A percentile compares a stretch with the other conserved stretches of the same genome.
These are phyloP conservation scores for Hymenoscyphus linearis DNA, from an alignment of 2,329 filamentous ascomycete species.

Conservation along the genomic window DNA sequence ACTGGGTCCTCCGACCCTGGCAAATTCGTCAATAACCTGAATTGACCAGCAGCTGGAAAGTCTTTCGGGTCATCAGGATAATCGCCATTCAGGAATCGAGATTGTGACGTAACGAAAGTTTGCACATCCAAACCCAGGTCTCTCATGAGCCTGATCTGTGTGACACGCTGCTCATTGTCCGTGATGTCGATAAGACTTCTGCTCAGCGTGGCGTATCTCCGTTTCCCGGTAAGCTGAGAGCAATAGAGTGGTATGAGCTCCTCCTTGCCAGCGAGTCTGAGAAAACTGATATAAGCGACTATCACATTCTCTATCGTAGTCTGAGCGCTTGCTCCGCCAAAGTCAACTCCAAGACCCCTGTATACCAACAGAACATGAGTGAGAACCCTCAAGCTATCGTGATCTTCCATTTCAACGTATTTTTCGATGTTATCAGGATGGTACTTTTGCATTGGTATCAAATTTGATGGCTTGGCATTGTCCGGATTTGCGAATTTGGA, in stretches of 20 bases:
- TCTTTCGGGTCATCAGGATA: slow-evolving; percentile 36
- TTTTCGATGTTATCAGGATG: slow-evolving; percentile 37
- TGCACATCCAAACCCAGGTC: slow-evolving; percentile 68
- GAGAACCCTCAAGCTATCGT: slow-evolving; percentile 62
- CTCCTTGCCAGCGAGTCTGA: slow-evolving; percentile 67
- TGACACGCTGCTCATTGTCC: slow-evolving; percentile 57
- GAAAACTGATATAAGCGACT: slow-evolving; percentile 73
- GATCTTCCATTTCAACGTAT: slow-evolving; percentile 51
- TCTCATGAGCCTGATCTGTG: slow-evolving; percentile 69
- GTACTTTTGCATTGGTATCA: slow-evolving; percentile 38
- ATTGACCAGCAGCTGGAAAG: slow-evolving; percentile 40
- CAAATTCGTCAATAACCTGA: slow-evolving; percentile 43
- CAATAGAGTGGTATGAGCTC: slow-evolving; percentile 85
- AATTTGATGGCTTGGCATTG: slow-evolving; percentile 36
- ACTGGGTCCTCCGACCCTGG: slow-evolving; percentile 47
- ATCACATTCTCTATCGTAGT: slow-evolving; percentile 62
- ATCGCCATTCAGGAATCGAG: slow-evolving; percentile 46
- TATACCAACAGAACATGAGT: slow-evolving; percentile 68
- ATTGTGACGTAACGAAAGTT: slow-evolving; percentile 68
- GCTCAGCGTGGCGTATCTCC: slow-evolving; percentile 66
- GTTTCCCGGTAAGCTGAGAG: slow-evolving; percentile 62
- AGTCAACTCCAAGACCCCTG: slow-evolving; percentile 49
- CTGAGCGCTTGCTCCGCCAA: slow-evolving; percentile 36
- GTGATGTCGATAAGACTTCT: slow-evolving; percentile 71
- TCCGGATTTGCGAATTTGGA: slow-evolving; percentile 43